A percentile compares a stretch with the other conserved stretches of the same genome.
Evolutionary conservation across 176 grass and related monocot genomes (phyloP).

Genomic region (Triticum monococcum): DNA sequence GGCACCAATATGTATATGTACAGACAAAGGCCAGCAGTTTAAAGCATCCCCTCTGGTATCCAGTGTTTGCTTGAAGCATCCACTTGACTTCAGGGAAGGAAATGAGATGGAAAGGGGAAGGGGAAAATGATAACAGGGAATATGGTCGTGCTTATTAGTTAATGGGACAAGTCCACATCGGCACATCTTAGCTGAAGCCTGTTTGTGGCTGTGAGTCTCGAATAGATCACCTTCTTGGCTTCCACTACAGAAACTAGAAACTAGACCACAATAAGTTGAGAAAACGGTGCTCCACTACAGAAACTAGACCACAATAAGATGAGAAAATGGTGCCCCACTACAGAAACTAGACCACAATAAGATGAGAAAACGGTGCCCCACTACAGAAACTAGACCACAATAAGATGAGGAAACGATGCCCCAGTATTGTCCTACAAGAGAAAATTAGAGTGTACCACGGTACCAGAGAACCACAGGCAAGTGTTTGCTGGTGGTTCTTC

Average conservation of each 20-base stretch:
- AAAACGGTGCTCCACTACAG: not conserved
- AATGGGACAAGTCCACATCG: not conserved
- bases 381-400: not conserved
- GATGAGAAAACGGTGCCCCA: no score
- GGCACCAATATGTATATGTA: not conserved
- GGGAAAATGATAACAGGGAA: not conserved
- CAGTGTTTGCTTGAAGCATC: not conserved
- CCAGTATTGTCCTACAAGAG: not conserved
- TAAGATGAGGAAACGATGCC: not conserved
- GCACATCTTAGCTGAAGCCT: not conserved
- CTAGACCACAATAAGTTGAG: not conserved
- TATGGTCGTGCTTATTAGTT: not conserved
- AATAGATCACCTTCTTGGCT: no score
- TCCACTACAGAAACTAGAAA: not conserved
- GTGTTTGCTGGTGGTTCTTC: not conserved
- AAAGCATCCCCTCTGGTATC: no score
- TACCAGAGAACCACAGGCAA: not conserved
- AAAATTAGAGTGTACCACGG: not conserved
- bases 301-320: not conserved
- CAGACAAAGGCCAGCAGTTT: not conserved
- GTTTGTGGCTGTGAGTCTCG: not conserved
- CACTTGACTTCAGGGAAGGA: not conserved
- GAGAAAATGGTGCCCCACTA: not conserved
- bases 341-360: not conserved
- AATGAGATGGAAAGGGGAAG: not conserved